Conservation (phyloP, 257 asterid species). For the Jacaranda copaia region DNA sequence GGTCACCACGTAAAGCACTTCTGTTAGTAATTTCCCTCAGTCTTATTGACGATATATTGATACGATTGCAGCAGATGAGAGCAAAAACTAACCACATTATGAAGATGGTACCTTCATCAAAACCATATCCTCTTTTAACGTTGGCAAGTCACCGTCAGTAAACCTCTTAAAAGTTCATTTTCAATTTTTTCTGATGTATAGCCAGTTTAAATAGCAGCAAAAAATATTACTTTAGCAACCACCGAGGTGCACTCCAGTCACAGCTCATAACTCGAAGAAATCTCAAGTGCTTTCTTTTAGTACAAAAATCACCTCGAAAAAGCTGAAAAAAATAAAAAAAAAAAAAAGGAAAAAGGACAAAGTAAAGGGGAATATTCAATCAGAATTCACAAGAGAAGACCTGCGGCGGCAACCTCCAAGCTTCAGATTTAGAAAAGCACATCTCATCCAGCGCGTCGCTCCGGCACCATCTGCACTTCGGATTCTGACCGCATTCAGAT, state of each 20-base stretch:
- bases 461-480: constrained; percentile 51
- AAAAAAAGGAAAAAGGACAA: background rate
- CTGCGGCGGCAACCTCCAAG: constrained; percentile 48
- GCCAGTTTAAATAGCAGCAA: constrained; percentile 65
- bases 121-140: constrained; percentile 58
- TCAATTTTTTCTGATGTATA: constrained; percentile 62
- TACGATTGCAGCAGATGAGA: constrained; percentile 68
- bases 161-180: constrained; percentile 54
- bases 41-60: constrained; percentile 48
- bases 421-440: constrained; percentile 51
- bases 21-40: constrained; percentile 42
- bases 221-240: background rate
- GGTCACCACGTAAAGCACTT: constrained; percentile 35
- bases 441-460: constrained; percentile 49
- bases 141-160: constrained; percentile 55
- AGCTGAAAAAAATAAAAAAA: background rate
- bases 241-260: background rate
- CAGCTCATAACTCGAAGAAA: constrained; percentile 4
- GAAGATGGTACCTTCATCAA: constrained; percentile 60
- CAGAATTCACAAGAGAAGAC: constrained; percentile 51
- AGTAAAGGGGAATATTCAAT: background rate
- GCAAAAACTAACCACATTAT: constrained; percentile 53
- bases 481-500: constrained; percentile 43
- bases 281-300: background rate
- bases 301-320: background rate